Evolutionary conservation across 805 yeast genomes (phyloP), one percentile per base, ranked within the genome.

Genomic region (Candida incommunis): DNA sequence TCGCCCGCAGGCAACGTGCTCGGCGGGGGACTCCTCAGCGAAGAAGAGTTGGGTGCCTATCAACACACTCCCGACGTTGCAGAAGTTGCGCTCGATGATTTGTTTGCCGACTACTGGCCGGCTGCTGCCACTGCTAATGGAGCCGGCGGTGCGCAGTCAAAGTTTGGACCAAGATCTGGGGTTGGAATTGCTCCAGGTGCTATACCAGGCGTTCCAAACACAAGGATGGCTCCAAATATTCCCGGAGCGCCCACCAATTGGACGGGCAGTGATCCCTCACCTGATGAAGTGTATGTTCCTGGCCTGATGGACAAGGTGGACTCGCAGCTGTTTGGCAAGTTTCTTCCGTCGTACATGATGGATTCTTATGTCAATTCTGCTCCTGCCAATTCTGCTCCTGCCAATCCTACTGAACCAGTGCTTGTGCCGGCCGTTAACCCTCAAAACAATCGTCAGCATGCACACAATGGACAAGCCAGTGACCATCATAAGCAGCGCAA

Each of bases 291-390:
- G 44, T 82, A 83, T 54, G 70, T 82, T 49, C 85, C 92, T 1
- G 92, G 94, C 3, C 80, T 83, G 40, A 81, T 86, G 69, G 95
- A 86, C 59, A 82, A 80, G 51, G 62, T 86, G 41, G 96, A 86
- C 58, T 76, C 84, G 56, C 88, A 84, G 56, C 71, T 86, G 18
- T 86, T 86, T 66, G 96, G 95, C 1, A 66, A 83, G 34, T 79
- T 82, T 50, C 58, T 84, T 42, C 95, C 95, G 2, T 92, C 94
- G 2, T 84, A 82, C 57, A 84, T 84, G 94, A 67, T 78, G 37
- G 4, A 5, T 5, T 31, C 37, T 9, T 31, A 31, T 31, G 16
- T 41, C 7, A 43, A 40, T 7, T 23, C 41, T 13, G 31, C 22
- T 21, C 23, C 23, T 5, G 16, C 44, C 7, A 43, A 40, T 7